Evolutionary conservation across 305 asterid genomes (phyloP), one percentile per base, ranked within the genome.

Genomic region (Solanum hybrid): DNA sequence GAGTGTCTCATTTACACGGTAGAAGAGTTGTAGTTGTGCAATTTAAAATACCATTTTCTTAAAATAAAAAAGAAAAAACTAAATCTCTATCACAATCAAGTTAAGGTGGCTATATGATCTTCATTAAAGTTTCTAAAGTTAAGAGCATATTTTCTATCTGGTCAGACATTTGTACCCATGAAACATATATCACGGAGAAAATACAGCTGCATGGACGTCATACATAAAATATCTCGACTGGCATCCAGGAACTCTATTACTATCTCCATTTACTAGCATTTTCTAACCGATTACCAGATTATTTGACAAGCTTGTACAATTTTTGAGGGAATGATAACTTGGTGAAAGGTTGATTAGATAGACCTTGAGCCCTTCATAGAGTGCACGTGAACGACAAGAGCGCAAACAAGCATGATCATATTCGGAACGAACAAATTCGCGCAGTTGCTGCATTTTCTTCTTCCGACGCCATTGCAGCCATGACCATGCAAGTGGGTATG

Each of bases 361-460:
- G 75, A 96, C 99, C 97, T 96, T 96, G 89, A 96, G 92, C 88
- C 99, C 99, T 92, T 96, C 98, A 87, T 96, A 95, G 78, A 96
- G 95, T 90, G 98, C 99, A 89, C 99, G 96, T 73, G 99, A 96
- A 90, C 99, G 98, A 91, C 98, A 95, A 87, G 98, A 96, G 80
- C 97, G 97, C 92, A 96, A 93, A 92, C 99, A 96, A 92, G 99
- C 97, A 92, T 96, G 98, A 93, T 96, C 97, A 92, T 96, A 96
- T 91, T 95, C 99, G 17, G 98, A 96, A 87, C 98, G 95, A 85
- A 96, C 99, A 92, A 95, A 96, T 89, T 96, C 99, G 78, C 98
- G 98, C 29, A 96, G 91, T 27, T 90, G 95, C 89, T 95, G 96
- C 88, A 96, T 92, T 91, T 95, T 96, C 90, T 93, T 93, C 93